Evolutionary conservation across 768 basidiomycete species (phyloP).

Genomic region (Boletus patriciae): DNA sequence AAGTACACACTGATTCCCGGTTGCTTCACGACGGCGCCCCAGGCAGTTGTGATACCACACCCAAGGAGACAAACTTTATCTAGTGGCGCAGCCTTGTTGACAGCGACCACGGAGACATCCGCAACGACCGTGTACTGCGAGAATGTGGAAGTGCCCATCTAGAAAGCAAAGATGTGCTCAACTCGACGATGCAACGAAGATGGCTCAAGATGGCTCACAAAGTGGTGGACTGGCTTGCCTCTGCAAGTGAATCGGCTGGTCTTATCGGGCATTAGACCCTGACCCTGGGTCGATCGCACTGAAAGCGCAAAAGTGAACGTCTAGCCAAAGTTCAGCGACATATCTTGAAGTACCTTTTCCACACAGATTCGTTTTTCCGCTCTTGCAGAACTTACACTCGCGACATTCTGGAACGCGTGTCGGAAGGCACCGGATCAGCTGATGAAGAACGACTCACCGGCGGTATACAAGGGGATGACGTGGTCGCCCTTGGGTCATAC

Average conservation of each 20-base stretch:
- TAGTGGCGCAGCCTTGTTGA: constrained; percentile 82
- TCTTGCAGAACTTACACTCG: constrained; percentile 99
- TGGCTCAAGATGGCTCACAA: constrained; percentile 54
- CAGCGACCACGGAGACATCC: constrained; percentile 93
- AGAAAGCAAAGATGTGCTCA: background rate
- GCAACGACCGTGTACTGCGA: constrained; percentile 99
- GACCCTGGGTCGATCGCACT: constrained; percentile 93
- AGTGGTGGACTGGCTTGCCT: constrained; percentile 86
- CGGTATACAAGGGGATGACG: constrained; percentile 95
- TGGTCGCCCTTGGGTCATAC: constrained; percentile 70
- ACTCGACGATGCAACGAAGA: background rate
- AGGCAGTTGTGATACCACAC: constrained; percentile 97
- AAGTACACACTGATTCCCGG: constrained; percentile 68
- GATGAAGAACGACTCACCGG: constrained; percentile 51
- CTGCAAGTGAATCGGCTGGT: constrained; percentile 86
- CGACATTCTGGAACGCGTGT: constrained; percentile 63
- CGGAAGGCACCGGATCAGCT: background rate
- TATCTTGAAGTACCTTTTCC: constrained; percentile 62
- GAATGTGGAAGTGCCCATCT: constrained; percentile 99
- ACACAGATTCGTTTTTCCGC: constrained; percentile 98
- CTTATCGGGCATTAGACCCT: constrained; percentile 93
- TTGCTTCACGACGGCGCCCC: constrained; percentile 94
- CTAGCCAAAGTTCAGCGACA: background rate
- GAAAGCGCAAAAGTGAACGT: constrained; percentile 6
- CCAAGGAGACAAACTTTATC: constrained; percentile 97